These are phyloP conservation scores for Boletus patriciae DNA, from an alignment of 768 basidiomycete genomes.

Conservation along the genomic window DNA sequence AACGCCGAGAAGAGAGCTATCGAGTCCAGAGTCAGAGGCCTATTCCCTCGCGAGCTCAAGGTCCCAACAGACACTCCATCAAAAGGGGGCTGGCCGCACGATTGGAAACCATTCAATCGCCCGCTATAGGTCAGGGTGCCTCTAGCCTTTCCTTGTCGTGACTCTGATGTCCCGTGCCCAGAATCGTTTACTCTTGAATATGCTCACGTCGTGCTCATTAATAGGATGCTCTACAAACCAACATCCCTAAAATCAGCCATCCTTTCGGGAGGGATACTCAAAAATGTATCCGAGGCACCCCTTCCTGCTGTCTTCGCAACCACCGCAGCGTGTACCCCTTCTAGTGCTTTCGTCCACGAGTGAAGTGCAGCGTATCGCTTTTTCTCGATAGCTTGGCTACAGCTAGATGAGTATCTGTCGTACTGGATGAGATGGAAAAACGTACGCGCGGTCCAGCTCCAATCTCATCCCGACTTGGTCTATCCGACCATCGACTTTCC, in stretches of 20 bases:
- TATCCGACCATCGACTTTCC: constrained; percentile 95
- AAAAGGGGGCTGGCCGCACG: constrained; percentile 80
- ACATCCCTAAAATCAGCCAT: constrained; percentile 33
- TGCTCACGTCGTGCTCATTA: not conserved
- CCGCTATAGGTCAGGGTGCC: constrained; percentile 37
- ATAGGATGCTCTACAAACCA: constrained; percentile 10
- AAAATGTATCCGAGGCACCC: constrained; percentile 34
- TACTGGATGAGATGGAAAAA: not conserved
- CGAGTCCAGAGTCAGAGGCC: constrained; percentile 74
- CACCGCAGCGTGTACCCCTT: constrained; percentile 72
- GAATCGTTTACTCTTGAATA: not conserved
- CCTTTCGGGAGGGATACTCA: constrained; percentile 32
- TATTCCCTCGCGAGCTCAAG: constrained; percentile 86
- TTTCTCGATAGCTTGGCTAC: constrained; percentile 83
- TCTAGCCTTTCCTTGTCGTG: not conserved
- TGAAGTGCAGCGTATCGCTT: constrained; percentile 79
- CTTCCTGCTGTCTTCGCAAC: constrained; percentile 64
- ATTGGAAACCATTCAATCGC: constrained; percentile 70
- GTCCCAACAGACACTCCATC: constrained; percentile 86
- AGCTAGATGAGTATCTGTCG: constrained; percentile 4
- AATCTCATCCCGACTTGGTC: constrained; percentile 95
- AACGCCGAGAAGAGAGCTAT: constrained; percentile 65
- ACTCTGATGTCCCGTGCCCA: constrained; percentile 4
- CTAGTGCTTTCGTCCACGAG: constrained; percentile 82
- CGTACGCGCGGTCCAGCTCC: constrained; percentile 84